Evolutionary conservation across 139 green algal species (phyloP), one percentile per base, ranked within the genome.

Genomic region (Closterium sp.): DNA sequence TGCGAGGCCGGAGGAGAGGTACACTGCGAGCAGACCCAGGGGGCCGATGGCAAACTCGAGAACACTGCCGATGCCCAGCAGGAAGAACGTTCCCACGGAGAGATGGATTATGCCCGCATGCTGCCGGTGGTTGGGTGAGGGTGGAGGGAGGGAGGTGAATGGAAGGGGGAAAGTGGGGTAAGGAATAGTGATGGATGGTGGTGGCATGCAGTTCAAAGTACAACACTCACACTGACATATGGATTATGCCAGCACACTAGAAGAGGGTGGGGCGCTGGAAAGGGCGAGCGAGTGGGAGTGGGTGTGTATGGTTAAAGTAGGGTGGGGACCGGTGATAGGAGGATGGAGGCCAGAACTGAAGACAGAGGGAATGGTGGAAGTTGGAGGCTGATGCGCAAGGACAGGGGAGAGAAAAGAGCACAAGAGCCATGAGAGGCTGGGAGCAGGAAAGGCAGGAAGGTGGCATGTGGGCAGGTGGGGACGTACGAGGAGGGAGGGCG

Each of bases 401-500:
- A n/a, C n/a, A n/a, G n/a, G n/a, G n/a, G n/a, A n/a, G 38, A 45
- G 38, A 45, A 45, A 45, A 9, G 5, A 45, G 38, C 5, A 45
- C 38, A 45, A 45, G 9, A 45, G 38, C 38, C 38, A 45, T 45
- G 5, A 45, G 38, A 45, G 10, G 38, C 38, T 45, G 38, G 38
- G 10, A 45, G 38, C 38, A 45, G 38, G 38, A 45, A 45, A 6
- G 38, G 10, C 38, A 6, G 38, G 38, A 45, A 45, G 38, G 38
- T 45, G 38, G 38, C 38, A n/a, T n/a, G n/a, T n/a, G 38, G 38
- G 38, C 38, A 45, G 38, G 38, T 45, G 38, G 38, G 38, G 38
- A 87, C 85, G 29, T 38, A 93, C 91, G 31, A 93, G 91, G 45
- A 93, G 38, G 31, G 34, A 88, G 22, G 91, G 91, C 22, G 91